These are phyloP conservation scores for Astrocystis sublimbata DNA, from an alignment of 495 filamentous ascomycete species.

Conservation along the genomic window DNA sequence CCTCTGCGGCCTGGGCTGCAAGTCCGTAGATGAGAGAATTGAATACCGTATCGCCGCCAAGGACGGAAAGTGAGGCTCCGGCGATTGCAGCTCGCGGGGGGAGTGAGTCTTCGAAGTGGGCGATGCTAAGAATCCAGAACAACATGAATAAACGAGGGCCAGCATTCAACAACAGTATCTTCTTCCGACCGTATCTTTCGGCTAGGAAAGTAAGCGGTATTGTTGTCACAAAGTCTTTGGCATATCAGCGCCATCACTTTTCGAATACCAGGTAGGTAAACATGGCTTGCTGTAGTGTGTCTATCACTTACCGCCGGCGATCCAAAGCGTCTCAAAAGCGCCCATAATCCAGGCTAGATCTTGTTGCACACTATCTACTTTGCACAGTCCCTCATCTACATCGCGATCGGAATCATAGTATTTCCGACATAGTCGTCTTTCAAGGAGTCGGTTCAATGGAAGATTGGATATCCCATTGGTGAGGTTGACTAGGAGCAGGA, in stretches of 20 bases:
- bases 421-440: conserved; percentile 48
- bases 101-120: conserved; percentile 40
- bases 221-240: conserved; percentile 46
- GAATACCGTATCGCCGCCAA: conserved; percentile 50
- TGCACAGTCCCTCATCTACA: conserved; percentile 49
- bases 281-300: background rate
- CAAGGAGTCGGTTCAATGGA: conserved; percentile 50
- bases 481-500: conserved; percentile 47
- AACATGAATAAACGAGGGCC: conserved; percentile 42
- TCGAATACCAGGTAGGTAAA: background rate
- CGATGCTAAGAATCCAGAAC: conserved; percentile 40
- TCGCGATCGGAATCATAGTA: conserved; percentile 42
- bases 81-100: conserved; percentile 40
- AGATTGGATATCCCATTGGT: conserved; percentile 47
- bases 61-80: conserved; percentile 38
- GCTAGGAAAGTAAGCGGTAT: conserved; percentile 45
- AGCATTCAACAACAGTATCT: conserved; percentile 43
- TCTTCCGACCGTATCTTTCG: conserved; percentile 38
- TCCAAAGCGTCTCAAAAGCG: conserved; percentile 44
- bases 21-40: conserved; percentile 48
- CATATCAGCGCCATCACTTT: conserved; percentile 16
- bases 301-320: conserved; percentile 43
- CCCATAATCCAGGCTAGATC: conserved; percentile 48
- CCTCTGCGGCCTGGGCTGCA: conserved; percentile 41
- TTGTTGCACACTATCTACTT: conserved; percentile 46